Percentiles rank a stretch among this genome's conserved stretches.
Evolutionary conservation across 805 yeast species (phyloP).

Genomic region (Brettanomyces custersianus): DNA sequence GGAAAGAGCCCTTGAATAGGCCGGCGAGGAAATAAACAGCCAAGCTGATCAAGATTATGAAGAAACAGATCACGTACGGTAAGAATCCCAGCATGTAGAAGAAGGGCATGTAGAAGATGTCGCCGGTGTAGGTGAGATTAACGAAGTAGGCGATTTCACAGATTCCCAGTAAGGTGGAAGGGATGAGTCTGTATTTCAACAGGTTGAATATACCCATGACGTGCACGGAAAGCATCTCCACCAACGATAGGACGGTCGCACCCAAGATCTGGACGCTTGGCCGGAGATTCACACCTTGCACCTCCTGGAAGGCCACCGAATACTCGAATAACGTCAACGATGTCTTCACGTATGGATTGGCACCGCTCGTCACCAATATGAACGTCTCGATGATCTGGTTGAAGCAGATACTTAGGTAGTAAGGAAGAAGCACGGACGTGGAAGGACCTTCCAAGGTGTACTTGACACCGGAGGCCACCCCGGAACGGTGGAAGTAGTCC

Average conservation of each 20-base stretch:
- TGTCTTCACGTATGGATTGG: constrained; percentile 49
- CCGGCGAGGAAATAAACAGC: constrained; percentile 50
- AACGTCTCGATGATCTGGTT: constrained; percentile 63
- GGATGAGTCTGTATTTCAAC: constrained; percentile 49
- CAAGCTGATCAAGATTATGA: constrained; percentile 42
- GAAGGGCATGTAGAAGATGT: constrained; percentile 41
- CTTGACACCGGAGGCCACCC: background rate
- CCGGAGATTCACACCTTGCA: constrained; percentile 32
- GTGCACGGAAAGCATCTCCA: constrained; percentile 56
- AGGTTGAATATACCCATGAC: constrained; percentile 46
- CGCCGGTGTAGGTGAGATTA: constrained; percentile 30
- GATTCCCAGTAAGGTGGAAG: constrained; percentile 53
- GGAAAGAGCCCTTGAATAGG: constrained; percentile 39
- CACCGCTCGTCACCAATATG: constrained; percentile 47
- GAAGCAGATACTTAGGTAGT: constrained; percentile 47
- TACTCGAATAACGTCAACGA: constrained; percentile 70
- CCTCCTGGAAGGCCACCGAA: constrained; percentile 69
- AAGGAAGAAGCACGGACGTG: constrained; percentile 47
- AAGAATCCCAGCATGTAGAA: constrained; percentile 49
- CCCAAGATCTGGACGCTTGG: constrained; percentile 47
- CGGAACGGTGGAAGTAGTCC: constrained; percentile 6
- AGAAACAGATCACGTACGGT: constrained; percentile 54
- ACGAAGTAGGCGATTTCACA: constrained; percentile 40
- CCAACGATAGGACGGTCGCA: constrained; percentile 45
- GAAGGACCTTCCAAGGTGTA: constrained; percentile 28